Base-by-base conservation (phyloP, 169 alveolate species). In the Eimeria necatrix region DNA sequence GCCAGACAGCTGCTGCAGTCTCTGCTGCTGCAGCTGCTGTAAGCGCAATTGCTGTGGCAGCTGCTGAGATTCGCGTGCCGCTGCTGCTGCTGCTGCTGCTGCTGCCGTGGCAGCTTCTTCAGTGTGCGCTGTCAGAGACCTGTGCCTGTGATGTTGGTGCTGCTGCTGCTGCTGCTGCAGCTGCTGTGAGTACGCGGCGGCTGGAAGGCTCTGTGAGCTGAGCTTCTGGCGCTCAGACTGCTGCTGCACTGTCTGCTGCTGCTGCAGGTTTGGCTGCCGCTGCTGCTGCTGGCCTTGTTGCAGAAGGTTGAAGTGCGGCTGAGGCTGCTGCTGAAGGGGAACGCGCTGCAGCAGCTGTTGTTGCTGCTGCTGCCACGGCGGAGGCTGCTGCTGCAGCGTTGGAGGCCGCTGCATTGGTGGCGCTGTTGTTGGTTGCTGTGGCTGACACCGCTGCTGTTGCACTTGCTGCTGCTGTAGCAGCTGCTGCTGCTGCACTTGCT, bases 51-150 rank as follows among this genome's bases (percentile, higher is more conserved):
- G 22, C 73, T 60, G 73, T 18, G 6, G 73, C 73, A 8, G 76
- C 2, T 22, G 76, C n/a, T 56, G 64, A 56, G 18, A 12, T 3
- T 16, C n/a, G 64, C 18, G 0, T 56, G 64, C 64, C 18, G 64
- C 76, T 18, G 22, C 32, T 18, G 53, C 84, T 73, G 84, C 84
- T 70, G 81, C 18, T 70, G 81, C 81, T 71, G 81, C 81, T 71
- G 81, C 26, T 60, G 73, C 73, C 1, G n/a, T 24, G 2, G 6
- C 18, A 18, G 18, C 73, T 60, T 8, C 73, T 60, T 32, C 41
- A 32, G 41, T 32, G 41, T 32, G 41, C 41, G 41, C 41, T 32
- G 41, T 32, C 41, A 32, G 41, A 2, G 41, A 32, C 41, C 41
- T 32, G 41, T 32, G 41, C 41, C 41, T 32, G 41, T 32, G 41